Percentiles rank a stretch among this genome's conserved stretches.
Conservation (phyloP, 345 rosid genomes). For the Sisymbrium altissimum region DNA sequence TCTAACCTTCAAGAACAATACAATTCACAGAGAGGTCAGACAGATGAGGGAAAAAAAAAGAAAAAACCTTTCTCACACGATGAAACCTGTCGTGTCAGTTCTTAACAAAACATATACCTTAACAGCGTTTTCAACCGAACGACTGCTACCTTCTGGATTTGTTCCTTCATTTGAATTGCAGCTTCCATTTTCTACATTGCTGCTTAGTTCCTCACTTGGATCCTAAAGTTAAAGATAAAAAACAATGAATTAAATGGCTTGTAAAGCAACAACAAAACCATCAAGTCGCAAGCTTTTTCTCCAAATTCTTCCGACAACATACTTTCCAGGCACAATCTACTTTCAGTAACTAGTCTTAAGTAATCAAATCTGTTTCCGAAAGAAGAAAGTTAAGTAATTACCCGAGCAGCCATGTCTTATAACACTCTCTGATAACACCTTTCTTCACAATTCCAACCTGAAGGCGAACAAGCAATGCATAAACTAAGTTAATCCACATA, state of each 20-base stretch:
- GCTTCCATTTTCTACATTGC: constrained; percentile 23
- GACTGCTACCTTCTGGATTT: constrained; percentile 6
- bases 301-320: not conserved
- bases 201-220: constrained; percentile 25
- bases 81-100: not conserved
- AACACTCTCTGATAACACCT: constrained; percentile 9
- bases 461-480: not conserved
- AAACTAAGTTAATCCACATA: not conserved
- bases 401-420: constrained; percentile 22
- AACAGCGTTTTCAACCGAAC: not conserved
- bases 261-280: not conserved
- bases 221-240: constrained; percentile 2
- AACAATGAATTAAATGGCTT: not conserved
- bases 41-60: not conserved
- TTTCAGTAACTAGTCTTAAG: not conserved
- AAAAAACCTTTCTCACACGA: not conserved
- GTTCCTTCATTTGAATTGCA: constrained; percentile 14
- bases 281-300: not conserved
- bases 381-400: constrained; percentile 12
- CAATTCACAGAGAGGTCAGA: not conserved
- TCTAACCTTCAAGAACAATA: constrained; percentile 44
- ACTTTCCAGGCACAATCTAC: no score
- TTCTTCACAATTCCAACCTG: not conserved
- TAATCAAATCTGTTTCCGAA: not conserved
- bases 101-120: constrained; percentile 7